Conservation (phyloP, 208 protist species). For the Angomonas deanei region DNA sequence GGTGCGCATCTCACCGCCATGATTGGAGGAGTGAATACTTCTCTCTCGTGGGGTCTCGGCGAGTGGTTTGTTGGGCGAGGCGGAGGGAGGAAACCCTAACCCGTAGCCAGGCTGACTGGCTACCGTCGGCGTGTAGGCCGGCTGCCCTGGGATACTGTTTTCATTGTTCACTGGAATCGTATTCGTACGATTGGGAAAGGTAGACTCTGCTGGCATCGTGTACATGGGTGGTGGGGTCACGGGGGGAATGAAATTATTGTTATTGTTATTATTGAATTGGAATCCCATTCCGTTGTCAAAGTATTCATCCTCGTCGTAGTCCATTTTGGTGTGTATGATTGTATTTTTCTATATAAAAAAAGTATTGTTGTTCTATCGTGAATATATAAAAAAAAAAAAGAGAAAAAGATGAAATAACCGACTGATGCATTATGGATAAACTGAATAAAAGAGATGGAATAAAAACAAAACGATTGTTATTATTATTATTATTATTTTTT, state of each 20-base stretch:
- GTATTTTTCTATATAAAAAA: neutral
- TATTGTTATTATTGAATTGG: neutral
- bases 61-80: no score
- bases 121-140: neutral
- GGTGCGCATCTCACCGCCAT: no score
- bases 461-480: neutral
- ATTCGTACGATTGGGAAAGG: no score
- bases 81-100: no score
- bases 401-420: neutral
- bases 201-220: no score
- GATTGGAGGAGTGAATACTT: no score
- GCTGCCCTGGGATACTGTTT: neutral
- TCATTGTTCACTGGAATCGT: no score
- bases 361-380: neutral
- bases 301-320: slow-evolving; percentile 6
- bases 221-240: neutral
- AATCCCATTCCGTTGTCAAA: neutral
- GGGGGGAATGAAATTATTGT: neutral
- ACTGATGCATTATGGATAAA: neutral
- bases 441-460: neutral
- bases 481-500: neutral
- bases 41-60: no score
- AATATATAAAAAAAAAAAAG: neutral
- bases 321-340: neutral
- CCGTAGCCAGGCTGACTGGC: no score